Base-by-base conservation (phyloP, 2,329 filamentous ascomycete genomes). In the Colletotrichum noveboracense region DNA sequence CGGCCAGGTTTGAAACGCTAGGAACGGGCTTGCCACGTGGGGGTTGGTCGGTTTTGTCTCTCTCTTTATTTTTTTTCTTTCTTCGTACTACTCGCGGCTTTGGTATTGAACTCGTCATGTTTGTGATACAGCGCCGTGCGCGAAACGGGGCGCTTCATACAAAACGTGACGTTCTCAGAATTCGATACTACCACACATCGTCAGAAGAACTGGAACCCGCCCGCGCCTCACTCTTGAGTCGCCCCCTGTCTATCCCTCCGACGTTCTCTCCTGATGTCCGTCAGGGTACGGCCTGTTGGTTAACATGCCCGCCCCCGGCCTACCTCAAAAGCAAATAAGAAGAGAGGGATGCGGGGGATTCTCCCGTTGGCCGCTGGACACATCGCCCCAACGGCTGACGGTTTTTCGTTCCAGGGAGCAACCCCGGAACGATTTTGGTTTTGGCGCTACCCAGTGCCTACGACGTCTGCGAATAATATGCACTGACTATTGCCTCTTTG, bases 41-140 rank as follows among this genome's bases (percentile, higher is more conserved):
- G 48, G 14, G 21, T 56, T 26, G 36, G 24, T 21, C 26, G 24
- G 43, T 52, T 30, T 48, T 21, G 3, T 12, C 6, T 12, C 12
- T 48, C 43, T n/a, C 5, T n/a, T n/a, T n/a, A n/a, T n/a, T 6
- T 16, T 38, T 13, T 21, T 13, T 12, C 4, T 52, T 52, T 24
- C 38, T 21, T 24, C n/a, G n/a, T 21, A 52, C 10, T 21, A 4
- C 43, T 21, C 12, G n/a, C n/a, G 43, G 43, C 43, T 52, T 36
- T 26, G 24, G 24, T 9, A 16, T 26, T 26, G 36, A 52, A 18
- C 18, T n/a, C 16, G 55, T 34, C 24, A 55, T 14, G 34, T 61
- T 52, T 64, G 24, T 66, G 71, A 36, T 71, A 43, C 61, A 55
- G 43, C 52, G 30, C 71, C 71, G 71, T 74, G 67, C 71, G 52